Evolutionary conservation across 2,329 filamentous ascomycete species (phyloP), one percentile per base, ranked within the genome.

Genomic region (Keithomyces neogunnii): DNA sequence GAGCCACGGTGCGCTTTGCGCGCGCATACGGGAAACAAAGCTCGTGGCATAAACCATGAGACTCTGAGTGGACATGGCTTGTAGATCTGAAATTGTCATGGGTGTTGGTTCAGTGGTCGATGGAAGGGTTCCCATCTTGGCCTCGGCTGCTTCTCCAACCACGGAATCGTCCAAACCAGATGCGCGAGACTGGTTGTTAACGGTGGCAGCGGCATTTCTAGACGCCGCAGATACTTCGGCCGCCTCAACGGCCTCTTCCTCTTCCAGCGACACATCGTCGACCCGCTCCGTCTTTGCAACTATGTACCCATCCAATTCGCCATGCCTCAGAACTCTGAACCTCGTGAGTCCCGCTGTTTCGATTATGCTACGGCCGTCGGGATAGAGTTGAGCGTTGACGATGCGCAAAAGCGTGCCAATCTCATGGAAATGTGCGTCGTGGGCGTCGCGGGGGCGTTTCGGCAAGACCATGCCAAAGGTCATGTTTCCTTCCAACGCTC

Each of bases 391-490:
- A 28, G 84, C 78, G 47, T 86, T 85, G 51, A 86, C 76, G 48
- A 96, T 88, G 45, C 85, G 81, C 26, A 96, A 71, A 39, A 95
- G 69, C 0, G 89, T 95, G 1, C 91, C 91, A 47, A 91, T 82
- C 58, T 86, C 77, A 62, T 83, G 77, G 60, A 91, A 95, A 7
- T 65, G 58, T 1, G 60, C 54, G 33, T 68, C 68, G 2, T 56
- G 59, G 1, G 59, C 45, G 2, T 56, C 50, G 70, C 72, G 52
- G 56, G 65, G 46, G 70, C 80, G 72, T 57, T 85, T 87, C 55
- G 84, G 83, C 62, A 88, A 77, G 19, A 95, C 78, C 87, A 96
- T 95, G 29, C 91, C 91, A 62, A 96, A 96, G 29, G 82, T 87
- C 11, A 81, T 75, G 54, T 86, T 81, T 0, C 83, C 82, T 55